These are phyloP conservation scores for Trichocladium uniseriatum DNA, from an alignment of 495 filamentous ascomycete genomes.

Conservation along the genomic window DNA sequence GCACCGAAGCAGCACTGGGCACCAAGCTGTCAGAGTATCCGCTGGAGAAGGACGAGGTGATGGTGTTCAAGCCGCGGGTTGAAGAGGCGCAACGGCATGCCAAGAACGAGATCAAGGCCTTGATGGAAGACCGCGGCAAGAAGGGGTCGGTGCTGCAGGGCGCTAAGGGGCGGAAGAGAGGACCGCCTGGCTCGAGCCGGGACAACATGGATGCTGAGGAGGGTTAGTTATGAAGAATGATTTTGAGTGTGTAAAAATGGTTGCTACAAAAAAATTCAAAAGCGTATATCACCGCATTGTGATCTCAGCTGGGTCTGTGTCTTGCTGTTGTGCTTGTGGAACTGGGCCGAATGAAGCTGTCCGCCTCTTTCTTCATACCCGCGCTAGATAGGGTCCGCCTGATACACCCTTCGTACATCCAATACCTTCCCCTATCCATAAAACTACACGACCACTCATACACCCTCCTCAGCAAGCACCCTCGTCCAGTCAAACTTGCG, in stretches of 20 bases:
- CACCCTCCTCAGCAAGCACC: constrained; percentile 45
- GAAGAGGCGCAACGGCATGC: constrained; percentile 79
- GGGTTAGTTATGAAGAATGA: constrained; percentile 33
- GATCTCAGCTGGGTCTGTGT: no score
- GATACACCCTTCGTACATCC: no score
- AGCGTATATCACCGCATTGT: no score
- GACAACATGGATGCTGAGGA: constrained; percentile 86
- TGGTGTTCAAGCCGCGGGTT: constrained; percentile 71
- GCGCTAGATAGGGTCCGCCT: no score
- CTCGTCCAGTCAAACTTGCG: constrained; percentile 94
- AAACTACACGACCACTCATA: no score
- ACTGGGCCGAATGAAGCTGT: no score
- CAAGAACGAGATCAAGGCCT: constrained; percentile 69
- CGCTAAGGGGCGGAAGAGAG: constrained; percentile 44
- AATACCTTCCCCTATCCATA: no score
- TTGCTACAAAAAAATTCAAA: no score
- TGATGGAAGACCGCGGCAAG: constrained; percentile 67
- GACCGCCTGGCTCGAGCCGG: constrained; percentile 26
- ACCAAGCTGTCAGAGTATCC: constrained; percentile 63
- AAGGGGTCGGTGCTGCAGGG: constrained; percentile 52
- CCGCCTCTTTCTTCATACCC: no score
- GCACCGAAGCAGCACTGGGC: constrained; percentile 76
- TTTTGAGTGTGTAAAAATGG: no score
- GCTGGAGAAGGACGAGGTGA: constrained; percentile 68
- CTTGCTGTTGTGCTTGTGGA: no score